Percentiles rank a stretch among this genome's conserved stretches.
phyloP scores from a whole-genome alignment of 805 yeast species.

The Saccharomycopsis olivae region DNA sequence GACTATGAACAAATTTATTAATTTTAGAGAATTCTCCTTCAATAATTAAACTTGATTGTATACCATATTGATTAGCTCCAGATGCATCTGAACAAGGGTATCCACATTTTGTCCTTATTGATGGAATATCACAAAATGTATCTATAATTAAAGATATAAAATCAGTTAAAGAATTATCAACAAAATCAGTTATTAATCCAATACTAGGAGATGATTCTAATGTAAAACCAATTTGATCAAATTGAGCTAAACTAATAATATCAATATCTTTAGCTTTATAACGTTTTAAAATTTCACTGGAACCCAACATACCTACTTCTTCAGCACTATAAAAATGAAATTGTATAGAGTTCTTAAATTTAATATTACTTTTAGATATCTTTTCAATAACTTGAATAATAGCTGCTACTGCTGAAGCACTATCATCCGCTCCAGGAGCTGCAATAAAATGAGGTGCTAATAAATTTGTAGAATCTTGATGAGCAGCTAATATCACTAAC shows the following conservation, averaged over 20 bases:
- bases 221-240: constrained; percentile 87
- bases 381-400: neutral
- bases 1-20: constrained; percentile 66
- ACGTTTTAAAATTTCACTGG: constrained; percentile 59
- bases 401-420: constrained; percentile 85
- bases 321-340: constrained; percentile 95
- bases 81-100: constrained; percentile 93
- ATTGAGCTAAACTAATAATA: constrained; percentile 81
- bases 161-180: constrained; percentile 32
- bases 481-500: constrained; percentile 74
- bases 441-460: constrained; percentile 54
- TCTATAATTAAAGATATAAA: constrained; percentile 54
- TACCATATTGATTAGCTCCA: constrained; percentile 73
- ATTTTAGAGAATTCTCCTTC: constrained; percentile 61
- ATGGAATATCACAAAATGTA: constrained; percentile 52
- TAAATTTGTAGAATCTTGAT: constrained; percentile 75
- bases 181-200: neutral
- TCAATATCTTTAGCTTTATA: constrained; percentile 34
- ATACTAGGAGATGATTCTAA: constrained; percentile 17
- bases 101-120: constrained; percentile 67
- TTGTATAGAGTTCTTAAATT: constrained; percentile 64
- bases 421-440: constrained; percentile 95
- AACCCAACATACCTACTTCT: constrained; percentile 85
- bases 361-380: too few species aligned
- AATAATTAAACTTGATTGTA: constrained; percentile 72